These are phyloP conservation scores for Pichia sp. DNA, from an alignment of 1,139 yeast species.

Conservation along the genomic window DNA sequence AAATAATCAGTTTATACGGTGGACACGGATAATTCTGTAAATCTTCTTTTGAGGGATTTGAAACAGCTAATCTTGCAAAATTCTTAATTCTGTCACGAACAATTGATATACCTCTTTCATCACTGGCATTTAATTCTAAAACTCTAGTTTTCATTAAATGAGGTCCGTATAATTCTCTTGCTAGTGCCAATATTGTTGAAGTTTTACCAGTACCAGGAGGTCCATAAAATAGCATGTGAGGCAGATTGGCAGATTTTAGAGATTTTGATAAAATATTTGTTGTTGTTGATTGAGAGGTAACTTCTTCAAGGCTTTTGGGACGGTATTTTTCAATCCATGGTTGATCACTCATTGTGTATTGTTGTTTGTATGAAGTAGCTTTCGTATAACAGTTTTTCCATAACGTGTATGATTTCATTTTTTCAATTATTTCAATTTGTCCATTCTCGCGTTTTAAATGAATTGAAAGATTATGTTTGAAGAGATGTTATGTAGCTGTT, in stretches of 20 bases:
- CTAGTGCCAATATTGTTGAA: slow-evolving; percentile 82
- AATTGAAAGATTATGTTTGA: background rate
- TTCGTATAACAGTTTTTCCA: no score
- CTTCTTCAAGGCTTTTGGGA: slow-evolving; percentile 78
- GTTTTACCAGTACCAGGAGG: slow-evolving; percentile 99
- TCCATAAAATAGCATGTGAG: slow-evolving; percentile 94
- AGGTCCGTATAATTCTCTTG: slow-evolving; percentile 79
- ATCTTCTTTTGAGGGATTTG: slow-evolving; percentile 69
- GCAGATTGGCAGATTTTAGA: slow-evolving; percentile 71
- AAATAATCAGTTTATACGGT: slow-evolving; percentile 69
- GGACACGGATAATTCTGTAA: slow-evolving; percentile 81
- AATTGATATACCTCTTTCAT: slow-evolving; percentile 89
- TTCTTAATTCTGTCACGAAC: slow-evolving; percentile 89
- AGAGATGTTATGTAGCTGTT: no score
- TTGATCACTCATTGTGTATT: slow-evolving; percentile 10
- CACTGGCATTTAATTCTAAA: slow-evolving; percentile 89
- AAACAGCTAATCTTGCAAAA: slow-evolving; percentile 82
- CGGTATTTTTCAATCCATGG: slow-evolving; percentile 33
- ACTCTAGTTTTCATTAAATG: slow-evolving; percentile 66
- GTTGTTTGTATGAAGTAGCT: background rate
- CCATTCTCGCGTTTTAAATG: slow-evolving; percentile 1
- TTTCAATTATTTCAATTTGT: no score
- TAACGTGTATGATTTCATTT: background rate
- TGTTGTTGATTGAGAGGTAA: slow-evolving; percentile 88
- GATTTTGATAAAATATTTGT: slow-evolving; percentile 79